These are phyloP conservation scores for Athelia sp. DNA, from an alignment of 1,284 basidiomycete species.

Conservation along the genomic window DNA sequence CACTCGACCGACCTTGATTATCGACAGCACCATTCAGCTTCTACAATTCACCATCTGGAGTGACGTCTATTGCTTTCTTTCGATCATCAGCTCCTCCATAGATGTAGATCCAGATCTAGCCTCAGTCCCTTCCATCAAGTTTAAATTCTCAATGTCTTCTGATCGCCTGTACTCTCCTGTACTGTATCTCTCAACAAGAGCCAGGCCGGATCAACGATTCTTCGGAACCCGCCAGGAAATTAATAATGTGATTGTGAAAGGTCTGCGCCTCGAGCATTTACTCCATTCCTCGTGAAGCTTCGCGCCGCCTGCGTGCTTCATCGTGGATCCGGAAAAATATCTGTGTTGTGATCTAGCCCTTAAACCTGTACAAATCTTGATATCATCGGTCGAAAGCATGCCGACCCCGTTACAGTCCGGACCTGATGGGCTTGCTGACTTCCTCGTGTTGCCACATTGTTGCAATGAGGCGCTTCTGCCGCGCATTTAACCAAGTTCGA, in stretches of 20 bases:
- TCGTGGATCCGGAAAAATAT: neutral
- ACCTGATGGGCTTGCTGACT: neutral
- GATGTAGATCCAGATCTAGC: no score
- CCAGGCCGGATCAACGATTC: no score
- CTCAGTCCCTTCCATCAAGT: no score
- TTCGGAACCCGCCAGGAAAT: no score
- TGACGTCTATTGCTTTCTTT: no score
- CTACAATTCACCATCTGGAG: no score
- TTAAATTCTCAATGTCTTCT: no score
- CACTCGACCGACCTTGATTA: neutral
- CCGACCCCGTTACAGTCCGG: neutral
- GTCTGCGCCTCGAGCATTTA: no score
- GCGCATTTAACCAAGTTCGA: neutral
- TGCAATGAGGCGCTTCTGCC: neutral
- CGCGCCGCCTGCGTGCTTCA: neutral
- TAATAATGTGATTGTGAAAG: no score
- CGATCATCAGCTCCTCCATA: no score
- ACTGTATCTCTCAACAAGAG: no score
- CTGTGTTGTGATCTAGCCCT: neutral
- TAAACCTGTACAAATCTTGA: constrained; percentile 1
- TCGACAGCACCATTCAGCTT: neutral
- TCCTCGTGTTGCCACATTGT: neutral
- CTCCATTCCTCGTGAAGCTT: neutral
- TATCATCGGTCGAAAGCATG: neutral
- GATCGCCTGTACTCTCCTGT: no score